phyloP scores from a whole-genome alignment of 208 protist species.

The Acanthamoeba healyi region DNA sequence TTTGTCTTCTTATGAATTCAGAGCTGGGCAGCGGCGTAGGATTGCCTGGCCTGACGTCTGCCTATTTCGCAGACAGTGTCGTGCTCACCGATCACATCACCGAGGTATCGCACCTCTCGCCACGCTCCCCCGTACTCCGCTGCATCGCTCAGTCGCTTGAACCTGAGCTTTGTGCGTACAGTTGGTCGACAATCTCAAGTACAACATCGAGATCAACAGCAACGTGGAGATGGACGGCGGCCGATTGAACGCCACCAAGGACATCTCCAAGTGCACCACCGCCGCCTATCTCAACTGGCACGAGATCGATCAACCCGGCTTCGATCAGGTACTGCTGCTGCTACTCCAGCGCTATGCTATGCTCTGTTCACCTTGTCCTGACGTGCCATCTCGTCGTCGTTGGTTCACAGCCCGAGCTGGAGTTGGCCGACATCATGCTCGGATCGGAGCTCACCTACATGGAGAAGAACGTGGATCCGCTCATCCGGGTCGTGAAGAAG shows the following conservation, averaged over 20 bases:
- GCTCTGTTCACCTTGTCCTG: neutral
- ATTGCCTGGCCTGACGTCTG: constrained; percentile 80
- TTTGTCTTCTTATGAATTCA: neutral
- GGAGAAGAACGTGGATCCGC: constrained; percentile 78
- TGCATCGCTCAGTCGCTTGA: too few species aligned
- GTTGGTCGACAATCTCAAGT: constrained; percentile 84
- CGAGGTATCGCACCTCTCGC: constrained; percentile 5
- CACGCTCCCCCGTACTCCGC: too few species aligned
- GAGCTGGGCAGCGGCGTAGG: constrained; percentile 85
- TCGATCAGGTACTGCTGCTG: constrained; percentile 43
- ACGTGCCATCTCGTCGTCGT: neutral
- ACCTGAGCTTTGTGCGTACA: neutral
- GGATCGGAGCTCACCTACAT: constrained; percentile 85
- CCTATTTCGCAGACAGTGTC: constrained; percentile 77
- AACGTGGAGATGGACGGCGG: constrained; percentile 30
- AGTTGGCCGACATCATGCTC: constrained; percentile 83
- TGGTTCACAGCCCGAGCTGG: neutral
- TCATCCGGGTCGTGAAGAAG: constrained; percentile 82
- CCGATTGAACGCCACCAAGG: neutral
- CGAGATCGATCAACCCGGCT: constrained; percentile 76
- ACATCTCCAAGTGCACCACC: constrained; percentile 67
- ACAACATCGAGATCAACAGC: constrained; percentile 83
- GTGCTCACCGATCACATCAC: constrained; percentile 82
- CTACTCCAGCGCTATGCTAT: neutral
- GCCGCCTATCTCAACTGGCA: constrained; percentile 85